A percentile compares a stretch with the other conserved stretches of the same genome.
phyloP scores from a whole-genome alignment of 768 basidiomycete species.

The Cyathus striatus region DNA sequence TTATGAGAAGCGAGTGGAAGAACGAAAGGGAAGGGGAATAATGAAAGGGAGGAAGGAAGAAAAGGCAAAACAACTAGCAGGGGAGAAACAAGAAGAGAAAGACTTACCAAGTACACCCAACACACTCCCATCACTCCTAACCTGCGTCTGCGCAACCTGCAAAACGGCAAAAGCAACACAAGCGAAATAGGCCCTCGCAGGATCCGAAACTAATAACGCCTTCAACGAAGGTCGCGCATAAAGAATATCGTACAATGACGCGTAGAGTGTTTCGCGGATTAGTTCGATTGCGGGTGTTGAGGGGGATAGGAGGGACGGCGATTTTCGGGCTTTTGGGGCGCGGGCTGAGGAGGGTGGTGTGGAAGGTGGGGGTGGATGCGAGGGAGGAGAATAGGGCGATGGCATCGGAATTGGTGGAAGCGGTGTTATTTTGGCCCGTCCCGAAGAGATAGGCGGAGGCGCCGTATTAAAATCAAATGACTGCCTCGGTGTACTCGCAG shows the following conservation, averaged over 20 bases:
- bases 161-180: slow-evolving; percentile 70
- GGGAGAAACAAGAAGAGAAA: no score
- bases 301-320: slow-evolving; percentile 36
- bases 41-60: no score
- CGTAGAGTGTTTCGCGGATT: slow-evolving; percentile 86
- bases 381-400: slow-evolving; percentile 9
- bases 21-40: no score
- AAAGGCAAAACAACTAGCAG: no score
- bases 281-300: slow-evolving; percentile 64
- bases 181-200: slow-evolving; percentile 74
- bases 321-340: slow-evolving; percentile 7
- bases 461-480: slow-evolving; percentile 3
- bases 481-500: slow-evolving; percentile 7
- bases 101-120: slow-evolving; percentile 53
- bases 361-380: slow-evolving; percentile 15
- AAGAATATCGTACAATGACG: slow-evolving; percentile 68
- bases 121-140: slow-evolving; percentile 46
- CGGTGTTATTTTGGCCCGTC: no score
- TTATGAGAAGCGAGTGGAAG: no score
- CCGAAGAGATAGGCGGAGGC: slow-evolving; percentile 1
- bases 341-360: slow-evolving; percentile 12
- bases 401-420: slow-evolving; percentile 14
- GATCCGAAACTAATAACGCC: slow-evolving; percentile 52
- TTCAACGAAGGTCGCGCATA: slow-evolving; percentile 50
- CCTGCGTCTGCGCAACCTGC: slow-evolving; percentile 49